Evolutionary conservation across 1,139 yeast species (phyloP), one percentile per base, ranked within the genome.

Genomic region (Sugiyamaella neomexicana): DNA sequence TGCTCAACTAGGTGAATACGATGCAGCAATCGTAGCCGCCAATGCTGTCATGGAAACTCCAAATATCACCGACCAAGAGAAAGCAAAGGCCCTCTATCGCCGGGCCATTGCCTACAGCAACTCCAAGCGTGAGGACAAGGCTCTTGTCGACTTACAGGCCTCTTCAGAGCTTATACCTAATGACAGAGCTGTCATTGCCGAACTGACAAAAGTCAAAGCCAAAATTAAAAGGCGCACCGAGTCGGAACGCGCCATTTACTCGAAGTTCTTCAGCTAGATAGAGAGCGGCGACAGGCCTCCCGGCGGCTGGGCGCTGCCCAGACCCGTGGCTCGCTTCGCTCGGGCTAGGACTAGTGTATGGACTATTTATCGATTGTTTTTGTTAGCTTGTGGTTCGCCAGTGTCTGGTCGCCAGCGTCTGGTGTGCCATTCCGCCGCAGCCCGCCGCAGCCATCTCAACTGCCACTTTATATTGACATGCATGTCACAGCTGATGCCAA

Each of bases 31-130:
- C 49, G 69, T 72, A 44, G 81, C 86, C 5, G 80, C 96, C 2
- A 72, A 81, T 2, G 80, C 80, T 50, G 97, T 89, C 1, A 75
- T 88, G 51, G 86, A 79, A 43, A 79, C 78, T 16, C 85, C 82
- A 41, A 78, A 73, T 1, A 74, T 85, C 10, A 88, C 83, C 51
- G 86, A 81, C 53, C 81, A 83, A 62, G 82, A 88, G 17, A 80
- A 79, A 68, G 89, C 95, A 9, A 91, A 91, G 75, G 97, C 97
- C 0, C 75, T 81, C 51, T 90, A 85, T 75, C 83, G 97, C 68
- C 83, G 89, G 71, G 97, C 96, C 37, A 83, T 81, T 66, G 97
- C 95, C 0, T 77, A 82, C 62, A 72, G 81, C 54, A 73, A 80
- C 23, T 73, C 76, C 29, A 86, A 86, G 66, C 84, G 88, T 67